phyloP scores from a whole-genome alignment of 1,284 basidiomycete species.

The Fomitopsis pinicola region DNA sequence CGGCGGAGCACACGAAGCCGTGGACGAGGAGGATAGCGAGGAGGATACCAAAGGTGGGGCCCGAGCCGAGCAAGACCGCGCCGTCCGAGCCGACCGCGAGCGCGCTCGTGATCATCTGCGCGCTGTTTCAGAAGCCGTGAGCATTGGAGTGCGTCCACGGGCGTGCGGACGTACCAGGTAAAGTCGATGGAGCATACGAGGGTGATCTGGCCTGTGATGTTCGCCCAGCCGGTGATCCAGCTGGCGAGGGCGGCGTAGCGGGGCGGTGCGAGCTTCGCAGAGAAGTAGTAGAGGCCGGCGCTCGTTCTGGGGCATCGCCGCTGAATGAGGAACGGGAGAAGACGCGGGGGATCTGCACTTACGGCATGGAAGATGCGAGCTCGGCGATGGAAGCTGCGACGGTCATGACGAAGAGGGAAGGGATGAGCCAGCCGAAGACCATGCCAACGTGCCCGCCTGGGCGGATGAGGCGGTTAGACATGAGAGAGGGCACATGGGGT shows the following conservation, averaged over 20 bases:
- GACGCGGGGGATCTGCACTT: slow-evolving; percentile 24
- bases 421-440: slow-evolving; percentile 77
- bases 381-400: slow-evolving; percentile 72
- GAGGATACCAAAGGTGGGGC: slow-evolving; percentile 64
- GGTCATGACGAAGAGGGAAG: slow-evolving; percentile 62
- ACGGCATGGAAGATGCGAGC: slow-evolving; percentile 74
- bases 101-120: slow-evolving; percentile 74
- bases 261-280: slow-evolving; percentile 64
- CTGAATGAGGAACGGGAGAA: not conserved
- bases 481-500: not conserved
- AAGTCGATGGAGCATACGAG: slow-evolving; percentile 74
- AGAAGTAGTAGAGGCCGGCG: slow-evolving; percentile 73
- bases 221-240: slow-evolving; percentile 75
- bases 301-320: slow-evolving; percentile 20
- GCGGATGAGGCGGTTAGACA: not conserved
- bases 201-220: slow-evolving; percentile 56
- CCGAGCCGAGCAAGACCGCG: slow-evolving; percentile 43
- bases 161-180: slow-evolving; percentile 41
- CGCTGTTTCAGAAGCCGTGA: slow-evolving; percentile 27
- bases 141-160: not conserved
- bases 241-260: slow-evolving; percentile 59
- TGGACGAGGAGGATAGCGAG: slow-evolving; percentile 58
- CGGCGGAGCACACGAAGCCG: slow-evolving; percentile 67
- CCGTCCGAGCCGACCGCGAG: slow-evolving; percentile 59
- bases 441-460: slow-evolving; percentile 71